Conservation (phyloP, 2,329 filamentous ascomycete species). For the Pseudohalonectria lignicola region DNA sequence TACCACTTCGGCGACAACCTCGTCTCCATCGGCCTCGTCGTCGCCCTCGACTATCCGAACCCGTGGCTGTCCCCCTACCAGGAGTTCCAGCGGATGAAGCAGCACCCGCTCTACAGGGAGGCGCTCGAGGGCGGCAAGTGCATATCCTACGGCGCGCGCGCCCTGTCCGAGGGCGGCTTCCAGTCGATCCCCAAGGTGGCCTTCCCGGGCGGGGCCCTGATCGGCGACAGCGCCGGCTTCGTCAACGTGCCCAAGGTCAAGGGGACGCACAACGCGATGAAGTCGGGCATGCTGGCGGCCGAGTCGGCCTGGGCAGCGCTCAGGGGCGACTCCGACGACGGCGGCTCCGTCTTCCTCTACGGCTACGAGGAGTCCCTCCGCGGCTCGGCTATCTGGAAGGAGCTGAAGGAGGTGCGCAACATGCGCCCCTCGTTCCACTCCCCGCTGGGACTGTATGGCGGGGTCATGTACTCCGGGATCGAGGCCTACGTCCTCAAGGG, state of each 20-base stretch:
- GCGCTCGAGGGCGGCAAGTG: conserved; percentile 95
- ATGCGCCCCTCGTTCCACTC: conserved; percentile 93
- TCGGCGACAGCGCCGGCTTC: conserved; percentile 93
- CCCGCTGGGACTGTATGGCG: conserved; percentile 78
- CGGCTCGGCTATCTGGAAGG: conserved; percentile 82
- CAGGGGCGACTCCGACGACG: conserved; percentile 16
- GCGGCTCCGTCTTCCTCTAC: conserved; percentile 71
- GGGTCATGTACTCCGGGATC: conserved; percentile 83
- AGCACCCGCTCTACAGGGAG: conserved; percentile 79
- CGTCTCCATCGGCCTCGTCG: conserved; percentile 82
- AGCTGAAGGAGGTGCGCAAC: conserved; percentile 90
- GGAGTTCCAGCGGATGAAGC: conserved; percentile 98
- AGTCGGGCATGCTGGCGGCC: conserved; percentile 90
- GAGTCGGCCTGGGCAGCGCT: conserved; percentile 81
- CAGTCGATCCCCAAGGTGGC: conserved; percentile 96
- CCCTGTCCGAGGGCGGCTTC: conserved; percentile 88
- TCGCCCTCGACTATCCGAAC: conserved; percentile 90
- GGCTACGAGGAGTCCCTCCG: conserved; percentile 88
- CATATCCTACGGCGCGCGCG: conserved; percentile 88
- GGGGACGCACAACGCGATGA: conserved; percentile 96
- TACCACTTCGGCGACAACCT: conserved; percentile 98
- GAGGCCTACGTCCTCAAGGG: conserved; percentile 85
- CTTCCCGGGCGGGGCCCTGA: conserved; percentile 89
- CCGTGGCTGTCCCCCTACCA: conserved; percentile 92
- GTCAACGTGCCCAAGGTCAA: conserved; percentile 98